Percentiles rank a stretch among this genome's conserved stretches.
These are phyloP conservation scores for Lachancea sp. DNA, from an alignment of 805 yeast genomes.

Conservation along the genomic window DNA sequence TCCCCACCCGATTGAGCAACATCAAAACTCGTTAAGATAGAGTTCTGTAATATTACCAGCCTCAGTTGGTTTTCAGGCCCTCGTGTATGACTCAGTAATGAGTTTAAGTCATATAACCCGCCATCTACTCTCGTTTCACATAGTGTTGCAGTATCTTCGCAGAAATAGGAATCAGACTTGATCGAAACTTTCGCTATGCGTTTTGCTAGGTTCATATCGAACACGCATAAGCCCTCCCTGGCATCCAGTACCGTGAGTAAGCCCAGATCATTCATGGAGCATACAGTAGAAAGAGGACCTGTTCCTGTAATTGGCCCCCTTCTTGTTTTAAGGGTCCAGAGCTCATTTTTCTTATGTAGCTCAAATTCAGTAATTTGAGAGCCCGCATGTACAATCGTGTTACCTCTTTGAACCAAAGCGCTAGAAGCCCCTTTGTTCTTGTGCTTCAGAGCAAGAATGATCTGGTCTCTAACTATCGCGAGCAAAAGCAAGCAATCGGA, in stretches of 20 bases:
- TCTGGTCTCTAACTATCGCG: background rate
- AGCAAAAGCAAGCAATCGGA: constrained; percentile 1
- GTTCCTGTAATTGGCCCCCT: background rate
- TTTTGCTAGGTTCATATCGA: too few relatives aligned
- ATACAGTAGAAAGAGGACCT: background rate
- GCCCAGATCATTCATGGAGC: background rate
- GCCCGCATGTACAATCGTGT: background rate
- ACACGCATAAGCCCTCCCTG: background rate
- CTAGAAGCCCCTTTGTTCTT: background rate
- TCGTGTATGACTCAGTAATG: background rate
- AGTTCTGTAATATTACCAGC: too few relatives aligned
- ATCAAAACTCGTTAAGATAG: background rate
- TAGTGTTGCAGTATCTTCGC: too few relatives aligned
- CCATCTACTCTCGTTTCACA: too few relatives aligned
- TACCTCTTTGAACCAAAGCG: background rate
- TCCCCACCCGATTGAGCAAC: background rate
- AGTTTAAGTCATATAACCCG: background rate
- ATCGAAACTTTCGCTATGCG: too few relatives aligned
- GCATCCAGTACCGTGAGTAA: background rate
- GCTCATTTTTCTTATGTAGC: background rate
- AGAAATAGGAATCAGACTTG: too few relatives aligned
- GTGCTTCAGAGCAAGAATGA: background rate
- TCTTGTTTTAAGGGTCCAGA: background rate
- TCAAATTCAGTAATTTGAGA: background rate
- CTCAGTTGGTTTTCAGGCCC: too few relatives aligned